These are phyloP conservation scores for Ceratobasidium sp. DNA, from an alignment of 1,284 basidiomycete genomes.

Conservation along the genomic window DNA sequence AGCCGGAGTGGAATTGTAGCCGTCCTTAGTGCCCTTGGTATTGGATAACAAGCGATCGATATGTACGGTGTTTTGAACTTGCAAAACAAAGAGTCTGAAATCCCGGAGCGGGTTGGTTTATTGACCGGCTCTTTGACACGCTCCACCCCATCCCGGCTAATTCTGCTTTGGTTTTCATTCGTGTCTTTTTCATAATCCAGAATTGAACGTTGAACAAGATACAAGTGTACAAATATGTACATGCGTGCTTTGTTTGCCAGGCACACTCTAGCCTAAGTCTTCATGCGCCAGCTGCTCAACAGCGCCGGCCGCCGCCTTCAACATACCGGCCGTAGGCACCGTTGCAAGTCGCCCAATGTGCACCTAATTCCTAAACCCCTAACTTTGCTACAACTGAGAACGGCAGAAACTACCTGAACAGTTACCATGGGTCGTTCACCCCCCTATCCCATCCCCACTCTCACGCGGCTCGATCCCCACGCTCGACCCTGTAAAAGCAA, in stretches of 20 bases:
- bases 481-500: not conserved
- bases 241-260: not conserved
- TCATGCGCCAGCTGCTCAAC: slow-evolving; percentile 23
- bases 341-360: not conserved
- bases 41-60: not conserved
- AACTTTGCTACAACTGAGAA: not conserved
- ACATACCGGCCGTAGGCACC: slow-evolving; percentile 1
- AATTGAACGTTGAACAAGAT: not conserved
- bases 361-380: not conserved
- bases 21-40: not conserved
- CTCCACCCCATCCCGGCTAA: not conserved
- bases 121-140: not conserved
- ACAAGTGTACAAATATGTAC: not conserved
- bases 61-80: not conserved
- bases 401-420: not conserved
- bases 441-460: not conserved
- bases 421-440: not conserved
- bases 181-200: not conserved
- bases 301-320: slow-evolving; percentile 5
- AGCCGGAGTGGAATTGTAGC: not conserved
- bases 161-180: not conserved
- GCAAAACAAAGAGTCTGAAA: not conserved
- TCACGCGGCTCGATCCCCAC: not conserved
- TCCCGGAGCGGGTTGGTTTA: not conserved
- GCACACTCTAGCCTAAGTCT: not conserved